Evolutionary conservation across 2,329 filamentous ascomycete species (phyloP).

Genomic region (Paecilomyces formosus): DNA sequence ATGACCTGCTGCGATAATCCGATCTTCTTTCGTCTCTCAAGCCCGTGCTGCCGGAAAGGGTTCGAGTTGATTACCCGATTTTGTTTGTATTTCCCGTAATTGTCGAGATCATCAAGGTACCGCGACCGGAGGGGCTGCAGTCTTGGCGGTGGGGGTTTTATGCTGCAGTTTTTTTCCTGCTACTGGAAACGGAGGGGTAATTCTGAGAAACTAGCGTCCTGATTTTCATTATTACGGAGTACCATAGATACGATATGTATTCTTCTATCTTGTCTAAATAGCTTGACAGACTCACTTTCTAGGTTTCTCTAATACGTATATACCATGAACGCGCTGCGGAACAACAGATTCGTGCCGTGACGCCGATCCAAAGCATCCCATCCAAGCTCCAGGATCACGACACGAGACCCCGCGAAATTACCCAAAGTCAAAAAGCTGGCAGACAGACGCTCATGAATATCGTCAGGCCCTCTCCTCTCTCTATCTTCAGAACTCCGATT

Average conservation of each 20-base stretch:
- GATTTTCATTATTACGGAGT: not conserved
- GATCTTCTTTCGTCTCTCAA: not conserved
- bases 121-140: conserved; percentile 11
- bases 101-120: conserved; percentile 2
- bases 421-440: not conserved
- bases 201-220: too few relatives aligned
- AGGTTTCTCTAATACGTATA: not conserved
- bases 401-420: not conserved
- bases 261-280: not conserved
- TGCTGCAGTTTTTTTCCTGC: not conserved
- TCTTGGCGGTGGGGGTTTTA: conserved; percentile 12
- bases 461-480: not conserved
- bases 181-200: not conserved
- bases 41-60: not conserved
- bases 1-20: not conserved
- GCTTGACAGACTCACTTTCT: not conserved
- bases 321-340: not conserved
- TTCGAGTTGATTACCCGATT: not conserved
- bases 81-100: not conserved
- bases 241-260: not conserved
- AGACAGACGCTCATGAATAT: not conserved
- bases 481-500: not conserved
- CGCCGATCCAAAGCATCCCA: not conserved
- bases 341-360: not conserved
- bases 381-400: not conserved